A percentile compares a stretch with the other conserved stretches of the same genome.
Conservation (phyloP, 345 rosid genomes). For the Hibiscus mutabilis region DNA sequence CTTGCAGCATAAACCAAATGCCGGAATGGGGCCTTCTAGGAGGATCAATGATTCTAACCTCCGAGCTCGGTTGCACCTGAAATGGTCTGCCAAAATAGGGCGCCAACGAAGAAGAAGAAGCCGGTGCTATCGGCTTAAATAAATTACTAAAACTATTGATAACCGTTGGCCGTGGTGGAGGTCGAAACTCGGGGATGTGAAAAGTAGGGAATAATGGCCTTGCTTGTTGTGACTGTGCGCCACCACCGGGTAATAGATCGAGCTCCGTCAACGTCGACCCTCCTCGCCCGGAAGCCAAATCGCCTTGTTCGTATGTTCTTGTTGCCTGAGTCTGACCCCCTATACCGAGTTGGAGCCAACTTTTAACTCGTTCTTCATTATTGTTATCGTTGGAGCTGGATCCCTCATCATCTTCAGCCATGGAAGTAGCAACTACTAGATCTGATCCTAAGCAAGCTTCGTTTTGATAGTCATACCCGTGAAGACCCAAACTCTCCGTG, state of each 20-base stretch:
- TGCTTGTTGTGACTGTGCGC: slow-evolving; percentile 13
- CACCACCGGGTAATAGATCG: slow-evolving; percentile 45
- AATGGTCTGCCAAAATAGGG: slow-evolving; percentile 53
- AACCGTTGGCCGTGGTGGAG: slow-evolving; percentile 28
- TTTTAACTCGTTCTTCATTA: slow-evolving; percentile 38
- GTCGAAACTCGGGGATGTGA: slow-evolving; percentile 30
- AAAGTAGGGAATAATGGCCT: slow-evolving; percentile 35
- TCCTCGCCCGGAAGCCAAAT: slow-evolving; percentile 31
- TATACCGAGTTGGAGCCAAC: slow-evolving; percentile 81
- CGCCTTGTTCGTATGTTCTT: slow-evolving; percentile 13
- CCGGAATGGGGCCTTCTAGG: slow-evolving; percentile 80
- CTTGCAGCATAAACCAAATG: slow-evolving; percentile 89
- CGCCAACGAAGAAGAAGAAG: slow-evolving; percentile 34
- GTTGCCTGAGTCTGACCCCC: slow-evolving; percentile 30
- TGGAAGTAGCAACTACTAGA: slow-evolving; percentile 33
- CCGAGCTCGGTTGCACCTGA: slow-evolving; percentile 50
- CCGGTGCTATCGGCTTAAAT: slow-evolving; percentile 42
- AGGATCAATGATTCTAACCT: slow-evolving; percentile 69
- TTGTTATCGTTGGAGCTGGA: slow-evolving; percentile 49
- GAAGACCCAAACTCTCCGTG: slow-evolving; percentile 24
- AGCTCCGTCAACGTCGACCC: slow-evolving; percentile 43
- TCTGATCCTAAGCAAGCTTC: slow-evolving; percentile 48
- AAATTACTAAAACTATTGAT: slow-evolving; percentile 22
- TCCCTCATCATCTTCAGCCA: slow-evolving; percentile 77
- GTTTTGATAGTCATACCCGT: slow-evolving; percentile 33